These are phyloP conservation scores for Heterobasidion annosum DNA, from an alignment of 1,284 basidiomycete genomes.

Conservation along the genomic window DNA sequence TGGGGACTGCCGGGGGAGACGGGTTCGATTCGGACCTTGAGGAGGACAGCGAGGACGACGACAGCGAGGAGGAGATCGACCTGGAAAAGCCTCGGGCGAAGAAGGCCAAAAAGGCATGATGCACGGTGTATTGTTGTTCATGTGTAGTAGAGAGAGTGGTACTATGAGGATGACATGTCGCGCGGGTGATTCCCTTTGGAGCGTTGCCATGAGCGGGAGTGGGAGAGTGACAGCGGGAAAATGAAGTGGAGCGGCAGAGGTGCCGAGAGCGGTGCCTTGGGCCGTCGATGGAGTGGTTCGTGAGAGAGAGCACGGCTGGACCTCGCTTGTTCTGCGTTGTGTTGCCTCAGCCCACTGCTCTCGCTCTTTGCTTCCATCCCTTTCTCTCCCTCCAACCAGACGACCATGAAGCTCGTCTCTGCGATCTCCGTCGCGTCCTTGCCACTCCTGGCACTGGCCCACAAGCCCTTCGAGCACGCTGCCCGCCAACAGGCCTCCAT, in stretches of 20 bases:
- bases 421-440: constrained; percentile 21
- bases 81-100: constrained; percentile 71
- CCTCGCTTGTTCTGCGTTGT: too few species aligned
- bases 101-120: constrained; percentile 34
- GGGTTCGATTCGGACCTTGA: constrained; percentile 57
- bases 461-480: constrained; percentile 14
- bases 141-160: background rate
- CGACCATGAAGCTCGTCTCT: constrained; percentile 28
- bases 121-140: background rate
- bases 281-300: too few species aligned
- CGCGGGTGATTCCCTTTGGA: background rate
- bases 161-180: too few species aligned
- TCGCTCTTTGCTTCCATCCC: constrained; percentile 1
- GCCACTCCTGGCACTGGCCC: constrained; percentile 20
- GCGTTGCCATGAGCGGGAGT: too few species aligned
- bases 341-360: background rate
- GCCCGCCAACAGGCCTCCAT: constrained; percentile 21
- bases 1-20: constrained; percentile 50
- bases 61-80: constrained; percentile 73
- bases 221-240: too few species aligned
- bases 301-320: too few species aligned
- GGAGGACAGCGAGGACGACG: constrained; percentile 55
- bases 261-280: too few species aligned
- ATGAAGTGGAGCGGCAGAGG: too few species aligned
- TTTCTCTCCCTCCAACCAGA: constrained; percentile 19